Percentiles rank a stretch among this genome's conserved stretches.
Conservation (phyloP, 169 alveolate genomes). For the Plasmodium inui region DNA sequence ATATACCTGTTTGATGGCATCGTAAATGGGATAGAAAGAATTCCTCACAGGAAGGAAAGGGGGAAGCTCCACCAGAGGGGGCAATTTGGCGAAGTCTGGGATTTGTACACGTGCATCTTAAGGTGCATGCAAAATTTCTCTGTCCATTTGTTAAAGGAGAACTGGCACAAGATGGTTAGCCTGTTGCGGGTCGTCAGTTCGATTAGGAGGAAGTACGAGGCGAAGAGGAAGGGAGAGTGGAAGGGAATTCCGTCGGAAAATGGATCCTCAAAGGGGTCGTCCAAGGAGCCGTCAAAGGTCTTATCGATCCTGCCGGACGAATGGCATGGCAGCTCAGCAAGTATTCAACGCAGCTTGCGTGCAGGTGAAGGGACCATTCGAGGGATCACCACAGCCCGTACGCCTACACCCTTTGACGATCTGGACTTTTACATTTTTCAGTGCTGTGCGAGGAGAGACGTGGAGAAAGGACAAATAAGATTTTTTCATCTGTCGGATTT, state of each 20-base stretch:
- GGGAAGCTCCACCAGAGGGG: background rate
- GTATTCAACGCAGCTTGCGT: background rate
- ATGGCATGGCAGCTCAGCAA: background rate
- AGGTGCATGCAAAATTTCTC: slow-evolving; percentile 77
- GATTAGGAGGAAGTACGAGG: slow-evolving; percentile 10
- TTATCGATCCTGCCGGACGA: background rate
- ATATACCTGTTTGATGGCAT: slow-evolving; percentile 12
- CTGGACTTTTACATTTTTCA: slow-evolving; percentile 16
- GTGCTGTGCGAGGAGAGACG: background rate
- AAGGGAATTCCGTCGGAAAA: background rate
- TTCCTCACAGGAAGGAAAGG: background rate
- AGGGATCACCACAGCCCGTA: background rate
- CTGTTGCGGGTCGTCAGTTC: slow-evolving; percentile 10
- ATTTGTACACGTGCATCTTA: slow-evolving; percentile 63
- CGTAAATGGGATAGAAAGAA: background rate
- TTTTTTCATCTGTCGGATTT: slow-evolving; percentile 7
- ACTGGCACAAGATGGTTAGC: slow-evolving; percentile 72
- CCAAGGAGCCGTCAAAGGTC: background rate
- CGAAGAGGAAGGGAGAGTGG: background rate
- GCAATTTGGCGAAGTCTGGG: slow-evolving; percentile 7
- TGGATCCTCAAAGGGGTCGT: background rate
- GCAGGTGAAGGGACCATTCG: background rate
- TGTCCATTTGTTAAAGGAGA: slow-evolving; percentile 75
- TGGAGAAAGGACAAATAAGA: background rate
- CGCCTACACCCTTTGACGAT: background rate